phyloP scores from a whole-genome alignment of 176 grass and related monocot genomes.

The Dendrocalamus sinicus region DNA sequence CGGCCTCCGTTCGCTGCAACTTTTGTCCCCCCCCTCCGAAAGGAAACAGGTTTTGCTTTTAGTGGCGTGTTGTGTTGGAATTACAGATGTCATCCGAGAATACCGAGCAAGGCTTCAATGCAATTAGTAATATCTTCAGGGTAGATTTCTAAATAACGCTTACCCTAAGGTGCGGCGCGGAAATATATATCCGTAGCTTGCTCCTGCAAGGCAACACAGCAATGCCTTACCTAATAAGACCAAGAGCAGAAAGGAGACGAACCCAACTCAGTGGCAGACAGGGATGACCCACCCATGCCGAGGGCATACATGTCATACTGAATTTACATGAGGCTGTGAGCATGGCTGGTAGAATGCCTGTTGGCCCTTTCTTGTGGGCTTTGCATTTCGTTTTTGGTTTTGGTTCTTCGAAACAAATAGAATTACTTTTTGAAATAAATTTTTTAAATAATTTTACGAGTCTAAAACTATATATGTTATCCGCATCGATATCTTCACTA shows the following conservation, averaged over 20 bases:
- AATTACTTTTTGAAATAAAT: no score
- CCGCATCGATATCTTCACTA: no score
- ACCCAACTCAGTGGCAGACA: background rate
- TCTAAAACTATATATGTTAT: no score
- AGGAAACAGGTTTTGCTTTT: background rate
- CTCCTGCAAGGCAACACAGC: background rate
- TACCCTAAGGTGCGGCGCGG: background rate
- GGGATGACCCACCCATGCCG: background rate
- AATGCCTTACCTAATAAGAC: background rate
- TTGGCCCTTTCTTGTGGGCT: background rate
- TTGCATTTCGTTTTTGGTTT: no score
- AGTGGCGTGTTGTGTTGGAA: background rate
- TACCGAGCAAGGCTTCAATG: background rate
- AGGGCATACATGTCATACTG: background rate
- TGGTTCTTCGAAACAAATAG: no score
- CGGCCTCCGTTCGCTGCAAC: background rate
- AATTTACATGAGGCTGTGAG: rapidly evolving
- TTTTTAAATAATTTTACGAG: no score
- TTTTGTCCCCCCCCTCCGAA: background rate
- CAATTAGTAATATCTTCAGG: background rate
- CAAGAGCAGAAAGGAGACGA: background rate
- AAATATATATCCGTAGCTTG: background rate
- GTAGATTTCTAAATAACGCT: background rate
- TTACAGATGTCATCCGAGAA: constrained; percentile 3
- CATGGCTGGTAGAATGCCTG: background rate